Conservation (phyloP, 345 rosid species). For the Lepidium didymum region DNA sequence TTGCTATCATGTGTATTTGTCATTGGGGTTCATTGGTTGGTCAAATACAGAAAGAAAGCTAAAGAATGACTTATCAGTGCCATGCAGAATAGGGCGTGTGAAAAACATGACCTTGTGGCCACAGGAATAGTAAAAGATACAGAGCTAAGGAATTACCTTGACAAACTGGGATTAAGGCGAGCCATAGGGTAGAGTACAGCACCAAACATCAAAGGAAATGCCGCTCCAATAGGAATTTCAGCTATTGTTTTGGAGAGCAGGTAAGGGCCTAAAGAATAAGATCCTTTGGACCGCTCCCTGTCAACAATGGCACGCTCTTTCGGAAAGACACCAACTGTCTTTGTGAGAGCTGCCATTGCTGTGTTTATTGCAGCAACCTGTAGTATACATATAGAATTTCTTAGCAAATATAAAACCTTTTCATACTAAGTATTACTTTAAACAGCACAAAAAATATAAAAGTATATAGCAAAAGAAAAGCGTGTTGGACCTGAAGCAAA, state of each 20-base stretch:
- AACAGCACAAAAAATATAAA: not conserved
- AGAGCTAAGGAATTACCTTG: slow-evolving; percentile 39
- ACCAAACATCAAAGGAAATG: slow-evolving; percentile 93
- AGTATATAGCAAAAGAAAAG: not conserved
- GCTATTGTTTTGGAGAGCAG: slow-evolving; percentile 89
- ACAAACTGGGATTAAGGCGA: slow-evolving; percentile 73
- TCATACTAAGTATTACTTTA: not conserved
- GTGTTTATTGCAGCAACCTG: slow-evolving; percentile 98
- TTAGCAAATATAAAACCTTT: not conserved
- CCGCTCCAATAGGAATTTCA: slow-evolving; percentile 90
- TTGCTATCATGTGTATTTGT: not conserved
- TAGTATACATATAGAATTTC: slow-evolving; percentile 13
- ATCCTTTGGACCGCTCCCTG: slow-evolving; percentile 90
- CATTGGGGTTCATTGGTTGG: not conserved
- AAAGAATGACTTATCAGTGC: not conserved
- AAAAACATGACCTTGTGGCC: not conserved
- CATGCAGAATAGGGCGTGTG: not conserved
- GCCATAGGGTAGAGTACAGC: slow-evolving; percentile 95
- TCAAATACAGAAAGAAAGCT: not conserved
- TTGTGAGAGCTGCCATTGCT: slow-evolving; percentile 99
- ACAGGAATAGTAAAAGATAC: not conserved
- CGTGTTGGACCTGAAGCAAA: slow-evolving; percentile 71
- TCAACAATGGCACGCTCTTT: slow-evolving; percentile 93
- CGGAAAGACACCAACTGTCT: slow-evolving; percentile 94
- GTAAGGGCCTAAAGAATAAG: slow-evolving; percentile 85